Evolutionary conservation across 208 protist species (phyloP).

Genomic region (Acanthamoeba castellanii): DNA sequence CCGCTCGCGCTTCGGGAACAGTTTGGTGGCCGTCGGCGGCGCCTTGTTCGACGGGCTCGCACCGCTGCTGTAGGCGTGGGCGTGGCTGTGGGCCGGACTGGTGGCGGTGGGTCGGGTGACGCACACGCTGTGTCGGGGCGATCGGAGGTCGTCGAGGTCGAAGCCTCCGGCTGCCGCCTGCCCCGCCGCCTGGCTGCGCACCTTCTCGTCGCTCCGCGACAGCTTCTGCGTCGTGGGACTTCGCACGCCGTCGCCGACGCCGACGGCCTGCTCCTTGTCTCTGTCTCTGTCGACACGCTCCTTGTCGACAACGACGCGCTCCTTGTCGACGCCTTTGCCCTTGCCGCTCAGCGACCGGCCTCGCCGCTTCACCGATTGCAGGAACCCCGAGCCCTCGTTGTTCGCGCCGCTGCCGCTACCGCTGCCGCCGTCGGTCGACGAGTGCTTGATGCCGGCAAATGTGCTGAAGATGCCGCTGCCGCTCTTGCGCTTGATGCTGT

Average conservation of each 20-base stretch:
- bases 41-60: not conserved
- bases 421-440: not conserved
- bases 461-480: conserved; percentile 18
- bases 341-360: conserved; percentile 28
- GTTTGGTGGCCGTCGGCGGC: not conserved
- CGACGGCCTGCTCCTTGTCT: not conserved
- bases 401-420: not conserved
- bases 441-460: not conserved
- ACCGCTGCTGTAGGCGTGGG: not conserved
- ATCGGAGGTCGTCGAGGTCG: conserved; percentile 3
- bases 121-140: conserved; percentile 60
- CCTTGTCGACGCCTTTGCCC: conserved; percentile 8
- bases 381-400: not conserved
- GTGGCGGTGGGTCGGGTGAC: not conserved
- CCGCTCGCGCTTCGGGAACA: conserved; percentile 43
- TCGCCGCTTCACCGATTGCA: conserved; percentile 42
- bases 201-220: conserved; percentile 42
- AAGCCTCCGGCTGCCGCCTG: not conserved
- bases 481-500: conserved; percentile 45
- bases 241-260: not conserved
- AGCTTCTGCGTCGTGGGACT: conserved; percentile 7
- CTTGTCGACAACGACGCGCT: too few species aligned
- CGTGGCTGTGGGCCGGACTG: not conserved
- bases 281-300: not conserved
- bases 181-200: not conserved